phyloP scores from a whole-genome alignment of 257 asterid genomes.

The Solanum etuberosum region DNA sequence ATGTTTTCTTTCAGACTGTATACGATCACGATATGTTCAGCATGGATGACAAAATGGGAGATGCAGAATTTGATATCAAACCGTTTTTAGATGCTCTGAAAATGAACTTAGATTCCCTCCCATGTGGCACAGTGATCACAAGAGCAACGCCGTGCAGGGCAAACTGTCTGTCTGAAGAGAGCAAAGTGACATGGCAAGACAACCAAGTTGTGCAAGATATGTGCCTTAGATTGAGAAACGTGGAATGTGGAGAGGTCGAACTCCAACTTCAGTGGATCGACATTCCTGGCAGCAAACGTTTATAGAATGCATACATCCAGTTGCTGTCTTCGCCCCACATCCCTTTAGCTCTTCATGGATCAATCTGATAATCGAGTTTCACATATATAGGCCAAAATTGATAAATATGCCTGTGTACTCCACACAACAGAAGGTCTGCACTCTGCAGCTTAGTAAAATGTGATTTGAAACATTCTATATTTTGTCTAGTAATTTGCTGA shows the following conservation, averaged over 20 bases:
- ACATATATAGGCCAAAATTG: background rate
- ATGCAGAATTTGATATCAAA: constrained; percentile 36
- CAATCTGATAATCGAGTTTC: background rate
- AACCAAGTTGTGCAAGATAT: constrained; percentile 41
- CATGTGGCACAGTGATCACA: constrained; percentile 37
- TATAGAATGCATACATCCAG: background rate
- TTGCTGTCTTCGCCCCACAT: background rate
- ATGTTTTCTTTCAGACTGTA: constrained; percentile 30
- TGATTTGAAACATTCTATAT: background rate
- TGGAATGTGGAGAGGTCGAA: constrained; percentile 58
- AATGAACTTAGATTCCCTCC: constrained; percentile 11
- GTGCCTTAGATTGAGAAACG: constrained; percentile 44
- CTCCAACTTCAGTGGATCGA: constrained; percentile 52
- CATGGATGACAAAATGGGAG: constrained; percentile 62
- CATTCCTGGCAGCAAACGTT: background rate
- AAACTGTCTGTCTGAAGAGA: constrained; percentile 49
- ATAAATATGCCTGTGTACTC: background rate
- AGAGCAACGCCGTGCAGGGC: constrained; percentile 22
- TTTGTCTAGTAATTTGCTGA: background rate
- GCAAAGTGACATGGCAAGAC: constrained; percentile 33
- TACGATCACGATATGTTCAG: constrained; percentile 62
- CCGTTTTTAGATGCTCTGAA: constrained; percentile 33
- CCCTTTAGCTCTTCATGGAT: background rate
- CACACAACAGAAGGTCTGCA: background rate
- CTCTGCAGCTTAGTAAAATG: background rate